These are phyloP conservation scores for Chamaenerion angustifolium DNA, from an alignment of 345 rosid genomes.

Conservation along the genomic window DNA sequence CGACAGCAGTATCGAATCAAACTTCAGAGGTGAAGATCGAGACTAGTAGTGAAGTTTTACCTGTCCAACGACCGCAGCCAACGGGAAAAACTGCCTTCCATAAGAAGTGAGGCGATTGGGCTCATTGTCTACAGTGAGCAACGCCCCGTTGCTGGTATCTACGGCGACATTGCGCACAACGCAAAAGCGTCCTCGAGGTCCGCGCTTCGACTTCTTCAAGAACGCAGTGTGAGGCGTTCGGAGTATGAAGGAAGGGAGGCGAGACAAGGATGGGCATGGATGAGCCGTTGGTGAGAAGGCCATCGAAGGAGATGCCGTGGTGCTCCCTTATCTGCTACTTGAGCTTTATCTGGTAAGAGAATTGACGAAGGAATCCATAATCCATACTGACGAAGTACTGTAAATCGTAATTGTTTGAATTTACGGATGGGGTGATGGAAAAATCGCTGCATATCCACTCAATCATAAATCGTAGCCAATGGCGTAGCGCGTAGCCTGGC, in stretches of 20 bases:
- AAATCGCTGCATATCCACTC: no score
- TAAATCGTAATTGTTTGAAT: no score
- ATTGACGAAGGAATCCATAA: no score
- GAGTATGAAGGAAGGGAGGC: slow-evolving; percentile 12
- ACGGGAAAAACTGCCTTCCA: slow-evolving; percentile 70
- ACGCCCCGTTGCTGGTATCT: slow-evolving; percentile 44
- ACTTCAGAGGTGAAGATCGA: background rate
- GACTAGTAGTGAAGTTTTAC: slow-evolving; percentile 14
- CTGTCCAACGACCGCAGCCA: slow-evolving; percentile 95
- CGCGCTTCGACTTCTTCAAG: slow-evolving; percentile 6
- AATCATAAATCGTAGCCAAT: no score
- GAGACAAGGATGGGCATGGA: slow-evolving; percentile 4
- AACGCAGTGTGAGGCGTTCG: slow-evolving; percentile 8
- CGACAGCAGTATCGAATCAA: background rate
- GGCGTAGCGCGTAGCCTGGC: no score
- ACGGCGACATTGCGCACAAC: slow-evolving; percentile 13
- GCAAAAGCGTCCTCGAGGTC: slow-evolving; percentile 5
- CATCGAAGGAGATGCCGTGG: background rate
- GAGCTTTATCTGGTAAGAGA: no score
- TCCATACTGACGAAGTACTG: no score
- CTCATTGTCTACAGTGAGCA: slow-evolving; percentile 9
- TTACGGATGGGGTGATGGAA: no score
- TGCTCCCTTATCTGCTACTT: no score
- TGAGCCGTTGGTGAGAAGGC: background rate
- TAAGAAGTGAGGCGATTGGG: slow-evolving; percentile 20